Percentiles rank a stretch among this genome's conserved stretches.
Conservation (phyloP, 371 early-diverging fungal species). For the Haplosporangium sp. region DNA sequence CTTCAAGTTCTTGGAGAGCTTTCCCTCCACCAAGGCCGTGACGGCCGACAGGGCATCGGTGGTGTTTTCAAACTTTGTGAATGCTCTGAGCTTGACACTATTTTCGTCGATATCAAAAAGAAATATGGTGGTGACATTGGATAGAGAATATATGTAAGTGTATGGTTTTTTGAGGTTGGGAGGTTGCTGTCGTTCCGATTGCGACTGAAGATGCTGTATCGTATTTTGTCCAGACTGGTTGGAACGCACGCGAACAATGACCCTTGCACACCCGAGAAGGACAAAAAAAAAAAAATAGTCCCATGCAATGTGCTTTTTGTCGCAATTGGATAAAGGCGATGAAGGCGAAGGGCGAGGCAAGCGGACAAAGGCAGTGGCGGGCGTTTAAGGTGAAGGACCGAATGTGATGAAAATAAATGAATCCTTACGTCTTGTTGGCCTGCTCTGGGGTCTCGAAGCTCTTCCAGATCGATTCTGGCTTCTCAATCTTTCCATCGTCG, state of each 20-base stretch:
- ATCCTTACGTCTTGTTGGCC: constrained; percentile 78
- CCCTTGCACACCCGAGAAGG: too few relatives aligned
- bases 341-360: too few relatives aligned
- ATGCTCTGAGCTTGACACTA: constrained; percentile 92
- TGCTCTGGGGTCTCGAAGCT: constrained; percentile 81
- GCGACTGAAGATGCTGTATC: too few relatives aligned
- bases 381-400: not conserved
- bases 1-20: constrained; percentile 92
- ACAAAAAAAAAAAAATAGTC: too few relatives aligned
- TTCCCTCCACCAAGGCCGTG: constrained; percentile 94
- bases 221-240: too few relatives aligned
- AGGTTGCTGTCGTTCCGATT: too few relatives aligned
- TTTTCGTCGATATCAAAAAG: too few relatives aligned
- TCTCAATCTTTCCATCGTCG: constrained; percentile 82
- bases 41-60: constrained; percentile 96
- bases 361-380: too few relatives aligned
- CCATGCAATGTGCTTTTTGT: too few relatives aligned
- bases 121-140: too few relatives aligned
- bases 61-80: constrained; percentile 97
- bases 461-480: constrained; percentile 80
- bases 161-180: not conserved
- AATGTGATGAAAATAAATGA: constrained; percentile 1
- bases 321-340: too few relatives aligned
- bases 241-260: too few relatives aligned
- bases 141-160: not conserved